phyloP scores from a whole-genome alignment of 192 early-diverging fungal genomes.

The Chytriomyces hyalinus region DNA sequence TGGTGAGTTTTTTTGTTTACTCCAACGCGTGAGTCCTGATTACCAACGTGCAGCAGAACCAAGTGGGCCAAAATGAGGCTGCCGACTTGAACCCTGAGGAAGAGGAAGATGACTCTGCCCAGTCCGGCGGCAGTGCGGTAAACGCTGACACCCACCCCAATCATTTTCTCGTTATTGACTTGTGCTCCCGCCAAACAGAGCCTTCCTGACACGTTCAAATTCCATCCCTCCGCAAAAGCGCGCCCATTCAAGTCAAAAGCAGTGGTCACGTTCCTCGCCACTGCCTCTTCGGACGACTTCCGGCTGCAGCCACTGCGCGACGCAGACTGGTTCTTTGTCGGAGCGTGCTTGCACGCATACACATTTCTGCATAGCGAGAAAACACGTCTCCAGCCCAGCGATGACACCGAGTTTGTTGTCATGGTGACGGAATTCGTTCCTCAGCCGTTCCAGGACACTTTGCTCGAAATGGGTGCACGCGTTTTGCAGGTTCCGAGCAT shows the following conservation, averaged over 20 bases:
- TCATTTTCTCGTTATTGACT: neutral
- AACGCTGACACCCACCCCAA: neutral
- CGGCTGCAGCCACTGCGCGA: neutral
- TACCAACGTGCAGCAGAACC: too few species aligned
- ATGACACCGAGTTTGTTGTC: constrained; percentile 28
- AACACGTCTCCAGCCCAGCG: neutral
- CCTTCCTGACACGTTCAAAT: neutral
- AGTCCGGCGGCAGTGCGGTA: neutral
- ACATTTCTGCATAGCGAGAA: neutral
- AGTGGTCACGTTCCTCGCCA: constrained; percentile 4
- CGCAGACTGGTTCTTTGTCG: constrained; percentile 24
- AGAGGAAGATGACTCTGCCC: neutral
- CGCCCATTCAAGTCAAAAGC: constrained; percentile 10
- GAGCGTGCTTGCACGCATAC: constrained; percentile 18
- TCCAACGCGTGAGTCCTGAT: neutral
- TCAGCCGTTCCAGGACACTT: neutral
- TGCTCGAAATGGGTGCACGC: constrained; percentile 4
- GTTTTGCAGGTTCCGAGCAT: constrained; percentile 11
- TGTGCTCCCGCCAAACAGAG: neutral
- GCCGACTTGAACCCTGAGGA: too few species aligned
- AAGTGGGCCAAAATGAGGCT: too few species aligned
- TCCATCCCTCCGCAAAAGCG: neutral
- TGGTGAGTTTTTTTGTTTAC: neutral
- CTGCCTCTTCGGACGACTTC: neutral
- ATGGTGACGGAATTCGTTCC: constrained; percentile 25